Conservation (phyloP, 768 basidiomycete species). For the Coprinopsis cinerea region DNA sequence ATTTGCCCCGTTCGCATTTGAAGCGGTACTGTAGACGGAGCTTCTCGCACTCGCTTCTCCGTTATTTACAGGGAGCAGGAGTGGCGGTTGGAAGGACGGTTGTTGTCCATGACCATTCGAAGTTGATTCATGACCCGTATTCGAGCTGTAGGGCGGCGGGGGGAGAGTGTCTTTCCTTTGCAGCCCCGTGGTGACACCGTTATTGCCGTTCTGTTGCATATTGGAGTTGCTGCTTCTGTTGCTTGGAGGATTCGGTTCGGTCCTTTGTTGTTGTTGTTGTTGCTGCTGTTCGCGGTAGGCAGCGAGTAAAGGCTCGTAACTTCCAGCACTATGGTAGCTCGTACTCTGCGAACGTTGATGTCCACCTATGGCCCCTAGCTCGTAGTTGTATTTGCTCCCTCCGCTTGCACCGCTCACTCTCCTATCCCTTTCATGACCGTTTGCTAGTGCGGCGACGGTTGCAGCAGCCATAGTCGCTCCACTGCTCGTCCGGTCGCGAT, state of each 20-base stretch:
- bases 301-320: slow-evolving; percentile 56
- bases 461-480: slow-evolving; percentile 23
- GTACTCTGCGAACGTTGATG: background rate
- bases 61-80: background rate
- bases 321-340: slow-evolving; percentile 38
- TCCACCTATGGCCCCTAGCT: background rate
- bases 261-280: background rate
- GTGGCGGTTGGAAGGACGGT: background rate
- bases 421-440: slow-evolving; percentile 12
- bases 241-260: background rate
- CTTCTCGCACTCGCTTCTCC: background rate
- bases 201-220: background rate
- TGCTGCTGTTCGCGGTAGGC: slow-evolving; percentile 23
- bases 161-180: too few species aligned
- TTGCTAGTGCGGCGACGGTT: slow-evolving; percentile 37
- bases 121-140: background rate
- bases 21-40: slow-evolving; percentile 10
- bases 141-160: slow-evolving; percentile 7
- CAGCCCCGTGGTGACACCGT: background rate
- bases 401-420: slow-evolving; percentile 13
- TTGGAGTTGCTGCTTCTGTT: background rate
- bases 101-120: background rate
- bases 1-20: background rate
- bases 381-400: slow-evolving; percentile 18
- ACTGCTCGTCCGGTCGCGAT: slow-evolving; percentile 28